Evolutionary conservation across 352 stramenopile genomes (phyloP), one percentile per base, ranked within the genome.

Genomic region (Sclerospora graminicola): DNA sequence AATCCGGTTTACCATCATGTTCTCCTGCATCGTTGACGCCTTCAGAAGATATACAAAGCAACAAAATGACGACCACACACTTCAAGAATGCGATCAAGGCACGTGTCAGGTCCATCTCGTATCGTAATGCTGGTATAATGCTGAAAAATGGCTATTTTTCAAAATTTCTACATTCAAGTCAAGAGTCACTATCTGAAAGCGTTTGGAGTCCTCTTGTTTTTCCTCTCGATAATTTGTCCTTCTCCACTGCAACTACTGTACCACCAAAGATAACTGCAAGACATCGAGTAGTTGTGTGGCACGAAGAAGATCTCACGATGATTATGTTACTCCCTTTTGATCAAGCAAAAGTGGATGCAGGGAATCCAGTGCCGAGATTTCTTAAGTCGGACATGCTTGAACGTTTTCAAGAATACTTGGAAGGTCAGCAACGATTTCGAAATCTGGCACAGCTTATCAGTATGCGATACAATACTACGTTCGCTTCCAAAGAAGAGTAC

Each of bases 261-360:
- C 13, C 15, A n/a, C 15, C 11, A 33, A 7, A 8, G 19, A 36
- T 34, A 15, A 2, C 23, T 35, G 33, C 47, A 28, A 61, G 27
- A 10, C 39, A 57, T 45, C 41, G 53, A 57, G 48, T 62, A 32
- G 50, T 65, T 6, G 33, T 82, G 18, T 84, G 66, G 55, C 68
- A 84, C 41, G 66, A 84, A 37, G 54, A 49, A 28, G 64, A 81
- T 39, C 45, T 82, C 4, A 70, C 71, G 10, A 50, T 84, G 29
- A 20, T 84, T 0, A 23, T 78, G 11, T 51, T 80, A 5, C 36
- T 69, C 6, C 53, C 43, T 33, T 19, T 39, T 0, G 33, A 51
- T 21, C n/a, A 48, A 44, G 29, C n/a, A 1, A 2, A 39, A 5
- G 6, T 35, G 10, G 10, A 35, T 37, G 36, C 41, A 26, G 14